Evolutionary conservation across 208 protist species (phyloP).

Genomic region (Trypanosomatidae sp.): DNA sequence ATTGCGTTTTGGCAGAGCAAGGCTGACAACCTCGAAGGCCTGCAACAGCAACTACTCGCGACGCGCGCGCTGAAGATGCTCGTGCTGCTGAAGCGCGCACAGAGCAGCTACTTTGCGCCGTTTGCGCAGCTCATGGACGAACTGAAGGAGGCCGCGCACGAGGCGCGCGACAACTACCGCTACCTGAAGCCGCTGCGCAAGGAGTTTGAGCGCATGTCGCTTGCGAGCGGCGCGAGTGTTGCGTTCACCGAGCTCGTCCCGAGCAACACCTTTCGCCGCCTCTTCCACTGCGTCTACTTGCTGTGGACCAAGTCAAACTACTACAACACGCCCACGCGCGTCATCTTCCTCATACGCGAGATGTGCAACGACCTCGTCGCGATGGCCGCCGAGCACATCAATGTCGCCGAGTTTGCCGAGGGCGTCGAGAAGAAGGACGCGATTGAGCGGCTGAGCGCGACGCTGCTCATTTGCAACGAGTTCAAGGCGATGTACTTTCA

Average conservation of each 20-base stretch:
- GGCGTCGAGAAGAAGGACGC: conserved; percentile 90
- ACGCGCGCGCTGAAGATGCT: conserved; percentile 88
- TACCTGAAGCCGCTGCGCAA: conserved; percentile 81
- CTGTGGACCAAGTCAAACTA: conserved; percentile 90
- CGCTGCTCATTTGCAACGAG: conserved; percentile 78
- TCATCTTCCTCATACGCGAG: conserved; percentile 91
- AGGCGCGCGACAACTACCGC: conserved; percentile 86
- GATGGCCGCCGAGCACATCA: conserved; percentile 83
- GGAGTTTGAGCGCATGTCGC: conserved; percentile 77
- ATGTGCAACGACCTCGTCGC: conserved; percentile 94
- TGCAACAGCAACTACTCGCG: conserved; percentile 90
- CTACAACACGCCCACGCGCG: conserved; percentile 87
- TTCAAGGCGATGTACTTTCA: conserved; percentile 92
- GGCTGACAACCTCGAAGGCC: conserved; percentile 81
- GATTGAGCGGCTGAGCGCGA: conserved; percentile 77
- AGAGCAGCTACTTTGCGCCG: conserved; percentile 82
- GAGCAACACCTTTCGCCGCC: conserved; percentile 70
- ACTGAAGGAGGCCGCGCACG: conserved; percentile 72
- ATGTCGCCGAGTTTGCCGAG: conserved; percentile 84
- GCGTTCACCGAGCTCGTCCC: conserved; percentile 68
- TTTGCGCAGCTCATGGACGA: conserved; percentile 84
- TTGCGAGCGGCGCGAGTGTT: conserved; percentile 25
- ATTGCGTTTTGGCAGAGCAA: conserved; percentile 94
- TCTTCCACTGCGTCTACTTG: conserved; percentile 90
- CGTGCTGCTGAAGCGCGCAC: conserved; percentile 83